Base-by-base conservation (phyloP, 225 moss, liverwort and hornwort species). In the Pseudoscleropodium purum region DNA sequence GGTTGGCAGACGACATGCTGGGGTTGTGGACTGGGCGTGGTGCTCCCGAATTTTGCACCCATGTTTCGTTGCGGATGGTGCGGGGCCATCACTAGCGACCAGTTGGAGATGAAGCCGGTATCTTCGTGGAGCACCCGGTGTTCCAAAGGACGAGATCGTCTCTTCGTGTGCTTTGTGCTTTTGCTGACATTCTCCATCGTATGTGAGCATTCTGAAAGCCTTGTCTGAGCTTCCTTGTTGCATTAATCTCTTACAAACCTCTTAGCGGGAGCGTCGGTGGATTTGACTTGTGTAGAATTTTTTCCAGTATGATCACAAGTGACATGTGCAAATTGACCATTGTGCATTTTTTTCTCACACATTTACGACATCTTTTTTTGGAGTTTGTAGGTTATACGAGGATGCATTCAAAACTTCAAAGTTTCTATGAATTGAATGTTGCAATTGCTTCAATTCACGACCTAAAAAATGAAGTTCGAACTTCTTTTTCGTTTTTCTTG, bases 51-150 rank as follows among this genome's bases (percentile, higher is more conserved):
- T 59, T 96, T 89, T 66, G 92, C 95, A 64, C 94, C 95, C 69
- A 75, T 90, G 83, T 97, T 96, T 86, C 97, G 92, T 73, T 97
- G 99, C 89, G 99, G 96, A 86, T 97, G 97, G 97, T 99, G 99
- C 94, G 99, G 99, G 78, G 99, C 99, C 62, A 88, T 97, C 81
- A 92, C 96, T 72, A 87, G 93, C 49, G 91, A 94, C 54, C 93
- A 92, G 67, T 49, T 85, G 79, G 90, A 91, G 78, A 88, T 85
- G 88, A 92, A 90, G 85, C 87, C 90, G 34, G 86, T 85, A 64
- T 94, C 96, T 79, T 91, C 88, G 26, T 99, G 99, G 95, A 94
- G 87, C 80, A 84, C 87, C 43, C 91, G 92, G 63, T 92, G 94
- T 64, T 89, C 93, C 86, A 92, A 82, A 70, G 91, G 93, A 59